Percentiles rank a stretch among this genome's conserved stretches.
Evolutionary conservation across 1,139 yeast species (phyloP).

Genomic region (Scheffersomyces quercinus): DNA sequence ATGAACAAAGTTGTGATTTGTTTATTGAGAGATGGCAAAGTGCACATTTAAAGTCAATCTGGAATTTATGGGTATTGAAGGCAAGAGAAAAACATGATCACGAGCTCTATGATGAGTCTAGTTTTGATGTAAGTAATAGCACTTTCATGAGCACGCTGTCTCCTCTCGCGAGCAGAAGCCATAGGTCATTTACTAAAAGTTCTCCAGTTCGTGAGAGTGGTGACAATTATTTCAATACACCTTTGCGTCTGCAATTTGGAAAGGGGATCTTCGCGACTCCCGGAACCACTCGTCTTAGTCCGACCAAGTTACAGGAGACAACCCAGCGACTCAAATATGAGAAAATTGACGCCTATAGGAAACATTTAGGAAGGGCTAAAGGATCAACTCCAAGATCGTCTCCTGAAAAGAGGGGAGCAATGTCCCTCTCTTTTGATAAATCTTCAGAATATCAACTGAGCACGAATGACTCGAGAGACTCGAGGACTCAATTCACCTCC

Average conservation of each 20-base stretch:
- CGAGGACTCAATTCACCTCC: background rate
- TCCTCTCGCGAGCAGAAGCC: conserved; percentile 33
- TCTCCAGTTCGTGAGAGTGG: conserved; percentile 6
- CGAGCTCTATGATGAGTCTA: conserved; percentile 8
- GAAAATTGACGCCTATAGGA: conserved; percentile 34
- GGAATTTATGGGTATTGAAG: conserved; percentile 38
- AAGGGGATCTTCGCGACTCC: conserved; percentile 23
- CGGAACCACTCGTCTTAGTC: conserved; percentile 28
- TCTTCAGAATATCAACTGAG: no score
- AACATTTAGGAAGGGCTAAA: conserved; percentile 33
- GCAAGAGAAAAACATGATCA: conserved; percentile 6
- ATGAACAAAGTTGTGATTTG: conserved; percentile 38
- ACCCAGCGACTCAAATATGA: conserved; percentile 37
- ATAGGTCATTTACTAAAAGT: conserved; percentile 4
- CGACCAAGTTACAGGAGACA: conserved; percentile 42
- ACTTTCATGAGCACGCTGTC: conserved; percentile 32
- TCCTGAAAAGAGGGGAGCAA: background rate
- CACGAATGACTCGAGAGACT: no score
- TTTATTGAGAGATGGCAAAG: conserved; percentile 36
- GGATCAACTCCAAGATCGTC: conserved; percentile 11
- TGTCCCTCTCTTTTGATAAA: background rate
- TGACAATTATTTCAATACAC: conserved; percentile 33
- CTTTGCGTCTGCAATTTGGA: conserved; percentile 29
- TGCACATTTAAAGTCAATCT: conserved; percentile 27
- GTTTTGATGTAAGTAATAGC: conserved; percentile 16